These are phyloP conservation scores for Vitellaria paradoxa DNA, from an alignment of 179 eudicot genomes.

Conservation along the genomic window DNA sequence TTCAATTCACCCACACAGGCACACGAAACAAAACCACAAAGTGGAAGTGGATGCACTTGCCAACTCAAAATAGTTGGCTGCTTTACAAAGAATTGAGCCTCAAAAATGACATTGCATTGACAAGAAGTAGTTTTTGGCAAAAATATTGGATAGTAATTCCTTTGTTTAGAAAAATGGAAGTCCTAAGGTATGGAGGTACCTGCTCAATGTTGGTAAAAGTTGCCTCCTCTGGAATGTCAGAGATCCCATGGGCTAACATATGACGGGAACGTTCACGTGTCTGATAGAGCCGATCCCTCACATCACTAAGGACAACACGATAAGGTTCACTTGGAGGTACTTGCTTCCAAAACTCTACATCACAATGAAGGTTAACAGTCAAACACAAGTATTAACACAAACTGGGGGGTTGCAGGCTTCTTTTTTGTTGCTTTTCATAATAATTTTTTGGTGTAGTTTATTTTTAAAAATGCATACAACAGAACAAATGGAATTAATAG, in stretches of 20 bases:
- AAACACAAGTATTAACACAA: neutral
- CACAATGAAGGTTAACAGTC: constrained; percentile 1
- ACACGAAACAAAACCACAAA: neutral
- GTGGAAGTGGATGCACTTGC: neutral
- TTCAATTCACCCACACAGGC: neutral
- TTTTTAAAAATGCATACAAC: too few species aligned
- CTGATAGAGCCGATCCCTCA: constrained; percentile 81
- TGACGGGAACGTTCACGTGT: constrained; percentile 95
- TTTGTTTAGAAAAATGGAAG: neutral
- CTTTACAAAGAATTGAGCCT: neutral
- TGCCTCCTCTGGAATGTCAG: constrained; percentile 85
- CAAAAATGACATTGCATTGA: neutral
- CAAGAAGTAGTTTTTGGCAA: neutral
- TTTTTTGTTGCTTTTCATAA: neutral
- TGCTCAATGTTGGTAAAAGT: constrained; percentile 76
- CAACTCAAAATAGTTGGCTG: neutral
- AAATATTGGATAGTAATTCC: neutral
- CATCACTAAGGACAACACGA: constrained; percentile 89
- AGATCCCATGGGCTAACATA: constrained; percentile 62
- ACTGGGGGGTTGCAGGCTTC: neutral
- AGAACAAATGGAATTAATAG: too few species aligned
- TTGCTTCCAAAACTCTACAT: constrained; percentile 93
- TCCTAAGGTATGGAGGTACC: constrained; percentile 33
- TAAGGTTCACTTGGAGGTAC: constrained; percentile 89
- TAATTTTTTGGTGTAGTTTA: too few species aligned